Evolutionary conservation across 1,139 yeast species (phyloP).

Genomic region (Keqinozyma sinolaborantium): DNA sequence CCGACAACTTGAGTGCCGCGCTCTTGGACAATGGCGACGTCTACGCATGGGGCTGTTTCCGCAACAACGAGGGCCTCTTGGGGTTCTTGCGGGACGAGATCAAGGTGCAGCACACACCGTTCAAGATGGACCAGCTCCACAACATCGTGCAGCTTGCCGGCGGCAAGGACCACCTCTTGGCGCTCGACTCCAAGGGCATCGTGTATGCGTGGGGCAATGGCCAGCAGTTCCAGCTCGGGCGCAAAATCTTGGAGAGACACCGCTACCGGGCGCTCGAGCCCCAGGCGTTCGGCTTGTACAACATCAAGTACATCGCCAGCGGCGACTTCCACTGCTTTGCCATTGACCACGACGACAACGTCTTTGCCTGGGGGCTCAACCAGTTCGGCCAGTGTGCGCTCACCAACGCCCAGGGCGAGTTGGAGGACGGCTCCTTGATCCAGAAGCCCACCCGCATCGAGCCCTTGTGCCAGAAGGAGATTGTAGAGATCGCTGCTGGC

Average conservation of each 20-base stretch:
- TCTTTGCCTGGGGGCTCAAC: constrained; percentile 91
- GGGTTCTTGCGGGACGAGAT: constrained; percentile 69
- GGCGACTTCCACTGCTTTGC: constrained; percentile 98
- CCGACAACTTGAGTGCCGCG: constrained; percentile 86
- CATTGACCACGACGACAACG: constrained; percentile 64
- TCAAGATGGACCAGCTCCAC: constrained; percentile 56
- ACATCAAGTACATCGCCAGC: constrained; percentile 76
- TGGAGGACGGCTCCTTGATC: constrained; percentile 80
- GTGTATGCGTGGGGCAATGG: constrained; percentile 99
- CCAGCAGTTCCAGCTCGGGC: constrained; percentile 86
- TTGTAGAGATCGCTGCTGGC: constrained; percentile 77
- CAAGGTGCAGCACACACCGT: constrained; percentile 64
- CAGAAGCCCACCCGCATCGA: constrained; percentile 73
- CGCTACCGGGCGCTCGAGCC: constrained; percentile 69
- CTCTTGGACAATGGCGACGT: constrained; percentile 80
- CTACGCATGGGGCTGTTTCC: constrained; percentile 97
- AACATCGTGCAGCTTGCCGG: constrained; percentile 83
- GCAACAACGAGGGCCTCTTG: constrained; percentile 86
- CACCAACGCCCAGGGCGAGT: constrained; percentile 46
- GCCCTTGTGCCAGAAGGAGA: constrained; percentile 52
- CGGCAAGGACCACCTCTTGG: constrained; percentile 90
- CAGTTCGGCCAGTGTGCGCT: constrained; percentile 96
- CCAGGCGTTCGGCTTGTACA: constrained; percentile 72
- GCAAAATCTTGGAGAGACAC: constrained; percentile 75
- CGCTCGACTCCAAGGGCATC: constrained; percentile 77